Conservation (phyloP, 164 flowering plant genomes). For the Macadamia integrifolia region DNA sequence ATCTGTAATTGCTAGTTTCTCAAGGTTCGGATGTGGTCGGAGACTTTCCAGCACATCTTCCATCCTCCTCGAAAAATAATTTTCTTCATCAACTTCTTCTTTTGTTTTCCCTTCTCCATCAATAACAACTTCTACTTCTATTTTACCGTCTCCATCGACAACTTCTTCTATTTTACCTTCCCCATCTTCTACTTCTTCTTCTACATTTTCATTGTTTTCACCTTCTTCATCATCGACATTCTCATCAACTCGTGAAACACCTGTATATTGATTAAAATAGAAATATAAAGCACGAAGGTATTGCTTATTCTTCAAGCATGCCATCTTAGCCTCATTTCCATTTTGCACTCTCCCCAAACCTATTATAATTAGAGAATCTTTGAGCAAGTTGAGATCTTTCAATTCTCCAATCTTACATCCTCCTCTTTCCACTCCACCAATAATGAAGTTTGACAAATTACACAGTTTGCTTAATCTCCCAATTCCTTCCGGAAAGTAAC, state of each 20-base stretch:
- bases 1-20: not conserved
- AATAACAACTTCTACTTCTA: not conserved
- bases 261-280: not conserved
- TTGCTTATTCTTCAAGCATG: not conserved
- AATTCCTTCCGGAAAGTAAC: slow-evolving; percentile 13
- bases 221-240: no score
- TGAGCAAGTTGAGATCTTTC: not conserved
- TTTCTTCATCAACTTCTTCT: not conserved
- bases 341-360: not conserved
- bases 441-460: not conserved
- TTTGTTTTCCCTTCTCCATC: no score
- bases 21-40: not conserved
- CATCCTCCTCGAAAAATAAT: not conserved
- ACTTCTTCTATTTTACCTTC: no score
- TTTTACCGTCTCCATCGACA: not conserved
- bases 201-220: no score
- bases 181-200: no score
- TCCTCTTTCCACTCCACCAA: not conserved
- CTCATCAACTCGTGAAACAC: no score
- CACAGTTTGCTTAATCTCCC: slow-evolving; percentile 6
- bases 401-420: not conserved
- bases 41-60: not conserved
- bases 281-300: not conserved
- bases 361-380: not conserved
- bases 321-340: not conserved